Evolutionary conservation across 371 early-diverging fungal genomes (phyloP), one percentile per base, ranked within the genome.

Genomic region (Basidiobolus meristosporus): DNA sequence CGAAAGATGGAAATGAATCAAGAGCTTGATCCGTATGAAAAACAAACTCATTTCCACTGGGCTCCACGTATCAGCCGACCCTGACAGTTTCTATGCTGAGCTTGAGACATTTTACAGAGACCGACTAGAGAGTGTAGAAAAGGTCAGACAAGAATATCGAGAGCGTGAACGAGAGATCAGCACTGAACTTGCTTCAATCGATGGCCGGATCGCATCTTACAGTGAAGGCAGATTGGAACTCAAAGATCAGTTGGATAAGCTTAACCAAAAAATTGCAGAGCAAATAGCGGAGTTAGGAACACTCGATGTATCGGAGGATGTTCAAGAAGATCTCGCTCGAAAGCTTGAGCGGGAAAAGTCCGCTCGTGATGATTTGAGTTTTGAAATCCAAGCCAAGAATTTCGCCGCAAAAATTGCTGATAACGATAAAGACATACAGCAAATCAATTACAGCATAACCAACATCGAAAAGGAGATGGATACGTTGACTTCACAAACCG

Each of bases 1-100:
- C 43, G 77, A 19, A 41, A 60, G 18, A 36, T 45, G 15, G 20
- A 45, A 40, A 35, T 38, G 41, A 45, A 32, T 31, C 48, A 54
- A 31, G 42, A 50, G 16, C 29, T 41, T 9, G 7, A n/a, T n/a
- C n/a, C n/a, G n/a, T n/a, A n/a, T n/a, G n/a, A n/a, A n/a, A n/a
- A n/a, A n/a, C n/a, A n/a, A n/a, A n/a, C n/a, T n/a, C n/a, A n/a
- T n/a, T n/a, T n/a, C n/a, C n/a, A n/a, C n/a, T n/a, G n/a, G n/a
- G n/a, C n/a, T n/a, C n/a, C n/a, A n/a, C n/a, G n/a, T n/a, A n/a
- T n/a, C n/a, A n/a, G n/a, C n/a, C n/a, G n/a, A n/a, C n/a, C n/a
- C n/a, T n/a, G n/a, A n/a, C n/a, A n/a, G n/a, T n/a, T n/a, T n/a
- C n/a, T n/a, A n/a, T n/a, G n/a, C n/a, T n/a, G n/a, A n/a, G n/a